Percentiles rank a stretch among this genome's conserved stretches.
Conservation (phyloP, 2,329 filamentous ascomycete genomes). For the Sarocladium brachiariae region DNA sequence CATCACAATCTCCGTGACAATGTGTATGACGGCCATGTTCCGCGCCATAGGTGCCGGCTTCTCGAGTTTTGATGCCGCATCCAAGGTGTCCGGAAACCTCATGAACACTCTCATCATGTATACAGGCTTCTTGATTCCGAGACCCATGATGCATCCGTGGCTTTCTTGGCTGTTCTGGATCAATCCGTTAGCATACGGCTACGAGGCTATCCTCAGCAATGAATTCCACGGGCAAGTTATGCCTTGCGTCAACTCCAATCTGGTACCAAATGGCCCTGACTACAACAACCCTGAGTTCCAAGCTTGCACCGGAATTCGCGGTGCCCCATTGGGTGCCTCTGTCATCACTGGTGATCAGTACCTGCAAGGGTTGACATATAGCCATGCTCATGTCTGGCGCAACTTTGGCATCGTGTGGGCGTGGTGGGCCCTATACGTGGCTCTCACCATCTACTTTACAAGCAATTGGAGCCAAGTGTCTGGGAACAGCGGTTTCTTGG, state of each 20-base stretch:
- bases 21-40: slow-evolving; percentile 58
- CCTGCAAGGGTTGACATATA: slow-evolving; percentile 23
- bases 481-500: not conserved
- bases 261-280: not conserved
- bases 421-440: not conserved
- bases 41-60: slow-evolving; percentile 60
- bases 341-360: slow-evolving; percentile 54
- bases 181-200: slow-evolving; percentile 48
- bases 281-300: slow-evolving; percentile 24
- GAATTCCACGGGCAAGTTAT: slow-evolving; percentile 49
- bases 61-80: slow-evolving; percentile 33
- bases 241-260: slow-evolving; percentile 37
- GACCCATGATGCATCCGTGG: slow-evolving; percentile 36
- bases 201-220: slow-evolving; percentile 57
- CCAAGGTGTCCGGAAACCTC: slow-evolving; percentile 18
- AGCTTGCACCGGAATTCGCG: slow-evolving; percentile 52
- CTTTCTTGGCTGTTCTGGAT: slow-evolving; percentile 52
- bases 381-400: slow-evolving; percentile 54
- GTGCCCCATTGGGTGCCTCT: slow-evolving; percentile 44
- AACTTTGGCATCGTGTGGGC: slow-evolving; percentile 59
- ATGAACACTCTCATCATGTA: slow-evolving; percentile 30
- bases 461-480: slow-evolving; percentile 26
- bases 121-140: slow-evolving; percentile 41
- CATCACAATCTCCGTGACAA: slow-evolving; percentile 51
- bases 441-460: not conserved